A percentile compares a stretch with the other conserved stretches of the same genome.
These are phyloP conservation scores for Casuarina glauca DNA, from an alignment of 306 rosid species.

Conservation along the genomic window DNA sequence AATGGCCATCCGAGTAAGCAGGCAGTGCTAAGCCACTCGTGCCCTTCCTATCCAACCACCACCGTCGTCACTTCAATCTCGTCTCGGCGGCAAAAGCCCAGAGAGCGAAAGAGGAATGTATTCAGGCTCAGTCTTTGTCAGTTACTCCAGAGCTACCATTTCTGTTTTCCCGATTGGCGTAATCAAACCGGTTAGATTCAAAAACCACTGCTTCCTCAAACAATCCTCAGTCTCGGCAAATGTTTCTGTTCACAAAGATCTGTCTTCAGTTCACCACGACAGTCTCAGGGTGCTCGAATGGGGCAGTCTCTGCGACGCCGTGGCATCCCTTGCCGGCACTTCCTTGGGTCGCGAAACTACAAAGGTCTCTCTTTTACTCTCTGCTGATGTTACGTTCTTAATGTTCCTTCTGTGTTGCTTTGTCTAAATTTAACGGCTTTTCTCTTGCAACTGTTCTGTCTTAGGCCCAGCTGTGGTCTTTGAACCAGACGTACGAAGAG, in stretches of 20 bases:
- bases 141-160: slow-evolving; percentile 18
- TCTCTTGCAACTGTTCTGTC: slow-evolving; percentile 3
- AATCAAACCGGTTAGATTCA: slow-evolving; percentile 21
- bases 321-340: slow-evolving; percentile 80
- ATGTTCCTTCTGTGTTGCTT: not conserved
- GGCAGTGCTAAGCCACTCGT: not conserved
- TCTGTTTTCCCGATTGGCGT: slow-evolving; percentile 26
- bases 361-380: slow-evolving; percentile 39
- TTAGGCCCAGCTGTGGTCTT: slow-evolving; percentile 74
- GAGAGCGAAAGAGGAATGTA: slow-evolving; percentile 31
- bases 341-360: slow-evolving; percentile 75
- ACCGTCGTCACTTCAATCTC: not conserved
- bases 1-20: no score
- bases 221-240: slow-evolving; percentile 28
- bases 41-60: not conserved
- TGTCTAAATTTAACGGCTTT: not conserved
- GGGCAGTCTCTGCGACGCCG: slow-evolving; percentile 87
- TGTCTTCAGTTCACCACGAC: slow-evolving; percentile 52
- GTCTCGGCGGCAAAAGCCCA: not conserved
- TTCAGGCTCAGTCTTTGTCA: slow-evolving; percentile 27
- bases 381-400: not conserved
- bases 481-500: slow-evolving; percentile 60
- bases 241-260: slow-evolving; percentile 7
- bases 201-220: slow-evolving; percentile 16
- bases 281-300: slow-evolving; percentile 84